Base-by-base conservation (phyloP, 148 eudicot species). In the Amaranthus palmeri region DNA sequence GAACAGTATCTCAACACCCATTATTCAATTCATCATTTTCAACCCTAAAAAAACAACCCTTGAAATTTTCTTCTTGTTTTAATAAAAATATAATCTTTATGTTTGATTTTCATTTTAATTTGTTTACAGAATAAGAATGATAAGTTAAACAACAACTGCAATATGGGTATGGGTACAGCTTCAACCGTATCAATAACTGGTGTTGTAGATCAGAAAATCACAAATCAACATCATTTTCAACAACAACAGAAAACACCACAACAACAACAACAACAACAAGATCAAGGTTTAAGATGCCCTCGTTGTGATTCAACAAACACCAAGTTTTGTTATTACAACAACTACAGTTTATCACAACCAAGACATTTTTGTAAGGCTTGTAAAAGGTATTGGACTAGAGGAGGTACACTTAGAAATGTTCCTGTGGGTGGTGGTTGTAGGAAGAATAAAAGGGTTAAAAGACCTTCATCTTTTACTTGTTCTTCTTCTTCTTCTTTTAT, bases 351-450 rank as follows among this genome's bases (percentile, higher is more conserved):
- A 5, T 67, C 86, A 3, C 86, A 83, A 7, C 86, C 86, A 42
- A 77, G 92, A 44, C 89, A 86, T 69, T 88, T 88, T 45, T 88
- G 92, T 75, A 88, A 88, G 65, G 89, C 85, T 8, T 88, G 92
- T 54, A 88, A 86, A 77, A 79, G 92, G 77, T 88, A 88, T 54
- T 88, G 92, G 92, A 88, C 92, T 14, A 73, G 87, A 17, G 92
- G 92, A 0, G 92, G 92, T 1, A 88, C 92, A 68, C 74, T 88
- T 0, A 72, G 92, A 18, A 88, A 78, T 61, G 92, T 88, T 48
- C 92, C 92, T 0, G 89, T 88, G 4, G 86, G 86, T 3, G 86
- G 86, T 13, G 83, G 83, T 17, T 77, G 89, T 40, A 67, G 92
- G 76, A 88, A 81, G 73, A 88, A 84, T 80, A 88, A 88, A 54